These are phyloP conservation scores for Reutealis trisperma DNA, from an alignment of 345 rosid genomes.

Conservation along the genomic window DNA sequence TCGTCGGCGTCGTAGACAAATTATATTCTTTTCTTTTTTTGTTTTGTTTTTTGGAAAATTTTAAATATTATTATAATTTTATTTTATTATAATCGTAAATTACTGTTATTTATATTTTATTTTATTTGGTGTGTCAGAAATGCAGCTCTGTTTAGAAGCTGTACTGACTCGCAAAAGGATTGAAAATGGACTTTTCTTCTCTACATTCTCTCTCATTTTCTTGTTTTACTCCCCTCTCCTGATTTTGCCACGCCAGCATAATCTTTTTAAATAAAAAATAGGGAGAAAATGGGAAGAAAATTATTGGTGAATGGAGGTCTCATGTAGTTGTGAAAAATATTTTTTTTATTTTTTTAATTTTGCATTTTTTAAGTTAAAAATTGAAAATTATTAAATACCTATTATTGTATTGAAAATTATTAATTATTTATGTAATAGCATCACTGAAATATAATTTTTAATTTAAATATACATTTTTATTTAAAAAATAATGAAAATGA, in stretches of 20 bases:
- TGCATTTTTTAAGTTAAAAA: no score
- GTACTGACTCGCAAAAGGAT: not conserved
- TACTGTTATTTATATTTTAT: not conserved
- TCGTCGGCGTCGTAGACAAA: slow-evolving; percentile 26
- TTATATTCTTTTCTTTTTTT: not conserved
- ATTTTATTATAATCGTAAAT: not conserved
- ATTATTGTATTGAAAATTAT: no score
- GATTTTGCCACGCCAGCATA: slow-evolving; percentile 3
- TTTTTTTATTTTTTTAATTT: no score
- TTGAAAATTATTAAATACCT: no score
- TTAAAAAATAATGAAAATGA: no score
- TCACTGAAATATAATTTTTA: no score
- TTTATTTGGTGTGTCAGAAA: slow-evolving; percentile 17
- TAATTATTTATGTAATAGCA: no score
- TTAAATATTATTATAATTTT: no score
- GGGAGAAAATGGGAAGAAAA: no score
- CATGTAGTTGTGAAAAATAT: no score
- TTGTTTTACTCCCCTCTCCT: not conserved
- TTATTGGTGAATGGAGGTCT: no score
- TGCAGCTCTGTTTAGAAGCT: slow-evolving; percentile 11
- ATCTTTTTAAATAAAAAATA: not conserved
- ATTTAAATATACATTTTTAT: no score
- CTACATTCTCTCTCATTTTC: slow-evolving; percentile 3
- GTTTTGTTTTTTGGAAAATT: not conserved
- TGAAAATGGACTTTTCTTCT: not conserved